Base-by-base conservation (phyloP, 805 yeast species). In the Candida manassasensis region DNA sequence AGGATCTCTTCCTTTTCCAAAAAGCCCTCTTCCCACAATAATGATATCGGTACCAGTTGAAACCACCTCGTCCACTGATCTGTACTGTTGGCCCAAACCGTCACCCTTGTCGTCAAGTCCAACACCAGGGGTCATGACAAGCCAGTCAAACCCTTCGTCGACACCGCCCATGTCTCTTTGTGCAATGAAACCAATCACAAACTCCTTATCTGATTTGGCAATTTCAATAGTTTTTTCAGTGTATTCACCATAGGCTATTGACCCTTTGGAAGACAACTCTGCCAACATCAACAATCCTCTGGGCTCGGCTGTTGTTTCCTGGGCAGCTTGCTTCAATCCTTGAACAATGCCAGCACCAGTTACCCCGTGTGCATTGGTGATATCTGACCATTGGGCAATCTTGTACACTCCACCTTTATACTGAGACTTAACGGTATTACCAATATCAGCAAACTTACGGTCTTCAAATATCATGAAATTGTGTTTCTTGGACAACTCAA, bases 101-200 rank as follows among this genome's bases (percentile, higher is more conserved):
- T 93, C 99, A 11, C 97, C 97, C 58, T 83, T 93, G 55, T 90
- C 97, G 55, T 90, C 98, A 35, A 93, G 72, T 3, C 97, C 97
- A 26, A 93, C 98, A 42, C 99, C 99, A 0, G 99, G 99, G 1
- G 98, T 90, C 93, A 93, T 81, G 39, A 89, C 77, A 27, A 93
- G 63, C 96, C 97, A 93, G 63, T 93, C 98, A 51, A 84, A 89
- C 1, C 90, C 93, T 49, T 81, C 93, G 3, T 74, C 81, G 29
- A 73, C 71, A 11, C 88, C 89, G 19, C 88, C 88, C 85, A 89
- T 84, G 39, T 81, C 80, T 52, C 76, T 75, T 57, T 88, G 97
- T 0, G 98, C 97, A 62, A 93, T 93, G 59, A 90, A 93, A 0
- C 99, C 99, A 62, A 93, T 82, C 19, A 87, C 96, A 63, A 93